Evolutionary conservation across 179 eudicot genomes (phyloP).

Genomic region (Drosera spatulata): DNA sequence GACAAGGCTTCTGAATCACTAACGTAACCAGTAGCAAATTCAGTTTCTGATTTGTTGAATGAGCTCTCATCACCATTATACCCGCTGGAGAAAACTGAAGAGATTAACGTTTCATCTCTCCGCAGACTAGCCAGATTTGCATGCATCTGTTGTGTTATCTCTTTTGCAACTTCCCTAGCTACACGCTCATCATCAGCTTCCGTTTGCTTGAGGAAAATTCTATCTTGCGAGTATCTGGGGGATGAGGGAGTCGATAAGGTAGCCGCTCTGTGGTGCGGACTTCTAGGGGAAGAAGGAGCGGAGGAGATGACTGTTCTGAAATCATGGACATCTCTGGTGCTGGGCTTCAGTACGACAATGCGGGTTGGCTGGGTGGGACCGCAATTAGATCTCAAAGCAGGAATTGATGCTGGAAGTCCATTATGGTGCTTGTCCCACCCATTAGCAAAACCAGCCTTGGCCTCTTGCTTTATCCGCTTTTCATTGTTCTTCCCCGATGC

Average conservation of each 20-base stretch:
- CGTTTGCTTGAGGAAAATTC: constrained; percentile 23
- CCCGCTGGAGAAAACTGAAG: constrained; percentile 80
- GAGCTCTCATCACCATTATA: constrained; percentile 91
- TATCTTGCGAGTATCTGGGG: constrained; percentile 30
- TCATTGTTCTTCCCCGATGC: constrained; percentile 33
- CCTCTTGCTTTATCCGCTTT: constrained; percentile 34
- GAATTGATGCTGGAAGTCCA: constrained; percentile 36
- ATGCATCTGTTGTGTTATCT: constrained; percentile 62
- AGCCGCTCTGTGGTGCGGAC: constrained; percentile 10
- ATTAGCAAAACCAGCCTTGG: constrained; percentile 25
- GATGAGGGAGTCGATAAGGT: constrained; percentile 34
- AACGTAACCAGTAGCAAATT: constrained; percentile 47
- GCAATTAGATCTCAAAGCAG: constrained; percentile 35
- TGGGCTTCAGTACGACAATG: constrained; percentile 88
- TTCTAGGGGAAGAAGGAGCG: constrained; percentile 42
- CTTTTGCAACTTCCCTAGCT: constrained; percentile 67
- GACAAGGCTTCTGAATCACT: constrained; percentile 80
- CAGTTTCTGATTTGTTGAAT: constrained; percentile 67
- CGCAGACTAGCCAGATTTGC: constrained; percentile 51
- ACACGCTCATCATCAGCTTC: constrained; percentile 51
- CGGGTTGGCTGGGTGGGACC: constrained; percentile 60
- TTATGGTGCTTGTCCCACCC: constrained; percentile 28
- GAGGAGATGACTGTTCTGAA: constrained; percentile 34
- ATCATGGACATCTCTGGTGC: constrained; percentile 40
- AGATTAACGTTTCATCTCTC: constrained; percentile 63